Evolutionary conservation across 2,329 filamentous ascomycete genomes (phyloP), one percentile per base, ranked within the genome.

Genomic region (Emmonsiellopsis sp.): DNA sequence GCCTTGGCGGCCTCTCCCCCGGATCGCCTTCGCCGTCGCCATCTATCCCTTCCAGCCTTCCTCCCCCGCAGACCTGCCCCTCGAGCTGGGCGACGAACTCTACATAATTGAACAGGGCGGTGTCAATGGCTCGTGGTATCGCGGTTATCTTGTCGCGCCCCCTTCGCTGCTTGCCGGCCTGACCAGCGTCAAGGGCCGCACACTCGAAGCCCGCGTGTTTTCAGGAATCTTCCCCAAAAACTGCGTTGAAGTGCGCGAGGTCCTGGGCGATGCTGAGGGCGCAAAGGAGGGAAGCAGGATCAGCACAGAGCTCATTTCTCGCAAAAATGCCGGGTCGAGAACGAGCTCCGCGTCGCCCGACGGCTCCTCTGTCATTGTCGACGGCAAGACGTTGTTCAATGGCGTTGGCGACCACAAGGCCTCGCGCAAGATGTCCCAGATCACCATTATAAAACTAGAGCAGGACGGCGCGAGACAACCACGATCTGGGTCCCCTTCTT

Each of bases 101-200:
- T 98, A 98, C 74, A 94, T 98, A 61, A 96, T 98, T 67, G 92
- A 97, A 73, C 89, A 97, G 73, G 94, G 92, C 40, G 86, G 89
- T 21, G 72, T 68, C 39, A 83, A 95, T 72, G 88, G 87, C 63
- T 82, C 88, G 68, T 98, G 93, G 94, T 87, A 92, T 71, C 86
- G 93, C 52, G 93, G 93, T 55, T 98, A 98, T 71, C 80, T 98
- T 56, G 87, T 98, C 61, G 90, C 93, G 58, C 92, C 93, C 51
- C 93, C 93, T 17, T 95, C 90, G 62, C 76, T 98, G 67, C 81
- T 98, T 55, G 88, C 93, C 14, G 93, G 92, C 47, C 75, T 98
- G 68, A 97, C 90, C 9, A 92, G 87, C 57, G 84, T 87, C 63
- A 92, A 90, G 68, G 92, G 93, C 47, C 89, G 96, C 70, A 94